These are phyloP conservation scores for Streptanthus diversifolius DNA, from an alignment of 345 rosid species.

Conservation along the genomic window DNA sequence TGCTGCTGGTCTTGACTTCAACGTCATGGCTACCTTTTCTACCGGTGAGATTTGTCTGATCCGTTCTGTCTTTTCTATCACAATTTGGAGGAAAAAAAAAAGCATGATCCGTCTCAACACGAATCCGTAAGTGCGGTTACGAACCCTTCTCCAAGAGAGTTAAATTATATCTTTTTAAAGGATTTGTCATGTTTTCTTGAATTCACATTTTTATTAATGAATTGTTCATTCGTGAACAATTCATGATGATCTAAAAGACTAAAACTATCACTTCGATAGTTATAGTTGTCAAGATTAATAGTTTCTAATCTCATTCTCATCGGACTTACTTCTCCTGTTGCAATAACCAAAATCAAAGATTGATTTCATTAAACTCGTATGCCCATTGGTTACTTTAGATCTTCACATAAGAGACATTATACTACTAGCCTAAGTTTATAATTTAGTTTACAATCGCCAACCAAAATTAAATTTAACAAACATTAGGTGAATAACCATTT, in stretches of 20 bases:
- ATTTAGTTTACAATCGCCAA: neutral
- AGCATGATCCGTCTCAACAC: too few species aligned
- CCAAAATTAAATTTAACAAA: neutral
- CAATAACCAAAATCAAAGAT: neutral
- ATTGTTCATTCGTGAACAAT: too few species aligned
- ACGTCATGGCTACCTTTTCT: neutral
- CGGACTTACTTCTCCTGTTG: too few species aligned
- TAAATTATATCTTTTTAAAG: too few species aligned
- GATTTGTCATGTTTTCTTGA: too few species aligned
- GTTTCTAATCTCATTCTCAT: too few species aligned
- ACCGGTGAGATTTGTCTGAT: neutral
- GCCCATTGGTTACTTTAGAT: neutral
- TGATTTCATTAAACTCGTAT: neutral
- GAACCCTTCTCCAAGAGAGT: too few species aligned
- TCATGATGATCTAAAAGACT: too few species aligned
- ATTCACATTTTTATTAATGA: too few species aligned
- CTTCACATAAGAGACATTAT: neutral
- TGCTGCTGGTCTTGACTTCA: neutral
- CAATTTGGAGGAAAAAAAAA: neutral
- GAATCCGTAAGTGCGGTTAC: too few species aligned
- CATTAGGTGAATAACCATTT: too few species aligned
- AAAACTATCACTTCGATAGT: neutral
- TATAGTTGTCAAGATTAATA: neutral
- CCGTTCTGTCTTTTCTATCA: conserved; percentile 7
- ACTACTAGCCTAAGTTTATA: neutral